These are phyloP conservation scores for Bonia amplexicaulis DNA, from an alignment of 176 grass and related monocot genomes.

Conservation along the genomic window DNA sequence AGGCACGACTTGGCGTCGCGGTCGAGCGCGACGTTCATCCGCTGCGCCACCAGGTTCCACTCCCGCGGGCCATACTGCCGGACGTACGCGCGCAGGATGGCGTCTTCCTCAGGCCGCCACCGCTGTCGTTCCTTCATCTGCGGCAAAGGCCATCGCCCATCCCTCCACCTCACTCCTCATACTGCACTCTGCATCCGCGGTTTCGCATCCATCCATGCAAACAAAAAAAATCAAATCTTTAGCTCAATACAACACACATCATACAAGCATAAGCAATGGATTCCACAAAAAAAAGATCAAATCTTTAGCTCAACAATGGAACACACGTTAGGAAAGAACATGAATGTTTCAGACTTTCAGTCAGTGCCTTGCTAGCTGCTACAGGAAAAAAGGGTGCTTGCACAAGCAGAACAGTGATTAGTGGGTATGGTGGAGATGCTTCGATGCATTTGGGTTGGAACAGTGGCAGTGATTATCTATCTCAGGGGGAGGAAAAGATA, in stretches of 20 bases:
- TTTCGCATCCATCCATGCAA: background rate
- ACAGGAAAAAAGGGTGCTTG: background rate
- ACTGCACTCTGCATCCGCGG: conserved; percentile 29
- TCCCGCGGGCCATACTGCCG: conserved; percentile 82
- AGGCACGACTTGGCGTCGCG: conserved; percentile 96
- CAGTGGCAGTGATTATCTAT: background rate
- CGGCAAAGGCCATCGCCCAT: conserved; percentile 61
- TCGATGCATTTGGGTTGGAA: background rate
- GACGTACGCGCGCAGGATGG: conserved; percentile 80
- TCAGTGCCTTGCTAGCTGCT: background rate
- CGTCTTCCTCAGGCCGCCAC: conserved; percentile 96
- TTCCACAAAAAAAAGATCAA: background rate
- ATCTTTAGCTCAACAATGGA: background rate
- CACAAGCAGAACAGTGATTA: background rate
- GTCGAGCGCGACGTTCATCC: conserved; percentile 73
- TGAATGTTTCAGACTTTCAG: background rate
- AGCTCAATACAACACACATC: background rate
- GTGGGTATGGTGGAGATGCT: background rate
- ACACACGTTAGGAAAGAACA: background rate
- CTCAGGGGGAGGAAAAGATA: background rate
- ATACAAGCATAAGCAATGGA: background rate
- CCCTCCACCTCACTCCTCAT: conserved; percentile 51
- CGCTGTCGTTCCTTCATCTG: conserved; percentile 98
- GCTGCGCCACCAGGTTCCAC: conserved; percentile 90
- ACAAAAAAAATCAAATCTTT: background rate